Evolutionary conservation across 2,329 filamentous ascomycete species (phyloP), one percentile per base, ranked within the genome.

Genomic region (Curvularia spicifera): DNA sequence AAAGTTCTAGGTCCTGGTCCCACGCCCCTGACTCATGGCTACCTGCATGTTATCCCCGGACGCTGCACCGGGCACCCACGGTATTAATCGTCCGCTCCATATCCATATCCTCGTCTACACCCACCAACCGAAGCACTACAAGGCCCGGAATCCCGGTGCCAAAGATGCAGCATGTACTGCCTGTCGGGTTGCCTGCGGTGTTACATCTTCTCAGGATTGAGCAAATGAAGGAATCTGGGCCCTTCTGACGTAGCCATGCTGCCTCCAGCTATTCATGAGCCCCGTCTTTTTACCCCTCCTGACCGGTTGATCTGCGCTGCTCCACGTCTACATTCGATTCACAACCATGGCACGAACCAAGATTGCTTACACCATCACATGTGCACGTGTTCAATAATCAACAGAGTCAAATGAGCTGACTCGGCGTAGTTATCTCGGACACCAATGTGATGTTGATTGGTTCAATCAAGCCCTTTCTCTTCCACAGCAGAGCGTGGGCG

Each of bases 1-100:
- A 37, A 13, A 33, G 45, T 26, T 48, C 42, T 39, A 40, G 24
- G 33, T 56, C 48, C 12, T 29, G 18, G 33, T 56, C 48, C 12
- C 44, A 26, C 9, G 40, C n/a, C 20, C 15, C 15, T 28, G 53
- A 52, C 46, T 51, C 53, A 46, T 42, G 18, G 53, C 53, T 44
- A 18, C 31, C 20, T 37, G 43, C 20, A 26, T 46, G 24, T 33
- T 26, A 42, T 42, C 48, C 48, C 51, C 29, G 53, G 20, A 56
- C 28, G 31, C 42, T 56, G 53, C 53, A 52, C 42, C 42, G 53
- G 48, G 15, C 35, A 37, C 35, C 35, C 18, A 37, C 15, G 31
- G 31, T 44, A n/a, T 15, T 44, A 44, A 44, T 44, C 15, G 10
- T 44, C 42, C 24, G 15, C 42, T 28, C 42, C 7, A 24, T 22